phyloP scores from a whole-genome alignment of 2,329 filamentous ascomycete genomes.

The Didymella keratinophila region DNA sequence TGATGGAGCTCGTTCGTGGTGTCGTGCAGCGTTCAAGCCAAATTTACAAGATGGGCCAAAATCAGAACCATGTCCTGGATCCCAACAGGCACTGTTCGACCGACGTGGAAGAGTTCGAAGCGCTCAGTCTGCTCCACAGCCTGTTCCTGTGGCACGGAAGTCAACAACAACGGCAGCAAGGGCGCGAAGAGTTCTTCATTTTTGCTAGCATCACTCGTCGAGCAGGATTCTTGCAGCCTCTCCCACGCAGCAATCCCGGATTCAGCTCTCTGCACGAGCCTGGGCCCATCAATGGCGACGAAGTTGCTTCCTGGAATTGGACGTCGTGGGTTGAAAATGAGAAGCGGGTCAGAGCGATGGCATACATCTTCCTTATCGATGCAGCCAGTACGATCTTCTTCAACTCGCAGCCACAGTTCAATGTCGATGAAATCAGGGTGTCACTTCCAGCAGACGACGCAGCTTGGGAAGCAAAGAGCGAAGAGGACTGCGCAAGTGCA shows the following conservation, averaged over 20 bases:
- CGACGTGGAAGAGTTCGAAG: conserved; percentile 71
- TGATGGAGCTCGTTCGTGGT: conserved; percentile 70
- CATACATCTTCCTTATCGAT: conserved; percentile 70
- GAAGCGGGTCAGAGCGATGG: conserved; percentile 70
- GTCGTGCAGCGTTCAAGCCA: conserved; percentile 66
- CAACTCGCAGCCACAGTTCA: conserved; percentile 70
- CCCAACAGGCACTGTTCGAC: conserved; percentile 49
- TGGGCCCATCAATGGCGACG: conserved; percentile 52
- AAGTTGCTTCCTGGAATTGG: conserved; percentile 69
- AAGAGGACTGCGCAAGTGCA: conserved; percentile 68
- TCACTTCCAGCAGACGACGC: conserved; percentile 77
- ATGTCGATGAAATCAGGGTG: conserved; percentile 69
- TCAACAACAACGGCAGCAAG: conserved; percentile 68
- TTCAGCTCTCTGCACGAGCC: conserved; percentile 70
- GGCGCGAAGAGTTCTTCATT: conserved; percentile 65
- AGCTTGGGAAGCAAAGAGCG: conserved; percentile 72
- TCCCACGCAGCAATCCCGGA: conserved; percentile 56
- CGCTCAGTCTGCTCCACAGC: conserved; percentile 67
- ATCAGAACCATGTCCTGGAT: conserved; percentile 51
- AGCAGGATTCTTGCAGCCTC: conserved; percentile 64
- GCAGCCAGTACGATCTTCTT: conserved; percentile 74
- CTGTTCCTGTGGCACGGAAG: conserved; percentile 76
- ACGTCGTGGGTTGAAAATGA: conserved; percentile 74
- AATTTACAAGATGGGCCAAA: conserved; percentile 55
- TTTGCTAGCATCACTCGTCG: conserved; percentile 66